Percentiles rank a stretch among this genome's conserved stretches.
phyloP scores from a whole-genome alignment of 2,329 filamentous ascomycete genomes.

The Phialocephala sp. region DNA sequence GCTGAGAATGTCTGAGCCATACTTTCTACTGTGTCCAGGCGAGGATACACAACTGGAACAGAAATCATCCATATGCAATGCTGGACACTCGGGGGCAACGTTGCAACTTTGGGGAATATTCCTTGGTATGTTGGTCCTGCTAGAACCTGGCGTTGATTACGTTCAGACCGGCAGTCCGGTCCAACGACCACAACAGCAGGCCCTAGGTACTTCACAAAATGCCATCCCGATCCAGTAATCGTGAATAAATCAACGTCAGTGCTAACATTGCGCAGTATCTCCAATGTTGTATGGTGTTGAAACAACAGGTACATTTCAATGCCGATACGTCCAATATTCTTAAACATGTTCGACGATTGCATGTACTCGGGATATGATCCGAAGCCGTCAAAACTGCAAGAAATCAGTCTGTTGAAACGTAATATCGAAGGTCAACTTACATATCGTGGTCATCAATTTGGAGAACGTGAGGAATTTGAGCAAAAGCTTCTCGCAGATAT shows the following conservation, averaged over 20 bases:
- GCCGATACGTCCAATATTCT: constrained; percentile 93
- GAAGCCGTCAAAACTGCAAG: constrained; percentile 88
- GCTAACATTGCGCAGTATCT: constrained; percentile 87
- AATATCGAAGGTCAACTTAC: constrained; percentile 61
- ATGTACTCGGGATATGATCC: constrained; percentile 98
- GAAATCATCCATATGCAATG: constrained; percentile 97
- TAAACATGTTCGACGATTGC: constrained; percentile 97
- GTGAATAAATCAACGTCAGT: constrained; percentile 94
- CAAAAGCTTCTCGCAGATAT: constrained; percentile 91
- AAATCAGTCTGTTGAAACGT: constrained; percentile 20
- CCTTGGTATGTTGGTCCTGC: constrained; percentile 97
- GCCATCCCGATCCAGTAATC: constrained; percentile 96
- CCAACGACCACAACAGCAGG: constrained; percentile 90
- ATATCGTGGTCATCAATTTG: constrained; percentile 98
- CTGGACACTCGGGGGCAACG: constrained; percentile 88
- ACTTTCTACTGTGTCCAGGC: constrained; percentile 89
- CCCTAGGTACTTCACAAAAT: constrained; percentile 96
- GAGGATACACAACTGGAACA: constrained; percentile 88
- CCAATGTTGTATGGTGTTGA: constrained; percentile 95
- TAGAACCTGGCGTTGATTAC: constrained; percentile 89
- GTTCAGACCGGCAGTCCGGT: constrained; percentile 88
- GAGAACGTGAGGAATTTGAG: constrained; percentile 92
- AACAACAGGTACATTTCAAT: constrained; percentile 98
- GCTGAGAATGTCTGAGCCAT: constrained; percentile 90
- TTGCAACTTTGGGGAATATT: constrained; percentile 92